These are phyloP conservation scores for Backusella australiensis DNA, from an alignment of 192 early-diverging fungal genomes.

Conservation along the genomic window DNA sequence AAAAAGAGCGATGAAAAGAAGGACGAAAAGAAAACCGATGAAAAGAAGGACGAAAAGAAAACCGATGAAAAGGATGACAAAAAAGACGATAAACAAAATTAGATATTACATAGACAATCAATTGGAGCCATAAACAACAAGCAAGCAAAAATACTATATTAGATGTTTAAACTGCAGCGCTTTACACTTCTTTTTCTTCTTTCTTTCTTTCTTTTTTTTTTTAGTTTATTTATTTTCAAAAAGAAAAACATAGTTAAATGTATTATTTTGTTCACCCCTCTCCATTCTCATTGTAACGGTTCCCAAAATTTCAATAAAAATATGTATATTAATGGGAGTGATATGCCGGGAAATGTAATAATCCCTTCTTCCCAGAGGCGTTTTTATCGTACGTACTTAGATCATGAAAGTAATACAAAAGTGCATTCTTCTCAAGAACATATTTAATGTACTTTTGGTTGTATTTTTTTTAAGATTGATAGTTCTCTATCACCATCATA, in stretches of 20 bases:
- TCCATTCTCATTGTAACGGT: neutral
- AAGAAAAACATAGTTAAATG: neutral
- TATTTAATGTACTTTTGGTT: neutral
- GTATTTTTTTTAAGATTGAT: neutral
- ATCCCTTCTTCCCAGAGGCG: neutral
- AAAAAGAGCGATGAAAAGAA: constrained; percentile 15
- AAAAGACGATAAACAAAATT: neutral
- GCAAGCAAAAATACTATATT: neutral
- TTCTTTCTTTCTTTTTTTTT: neutral
- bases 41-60: neutral
- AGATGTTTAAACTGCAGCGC: neutral
- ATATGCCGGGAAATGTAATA: neutral
- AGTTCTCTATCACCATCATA: neutral
- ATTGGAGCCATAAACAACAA: neutral
- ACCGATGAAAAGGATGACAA: neutral
- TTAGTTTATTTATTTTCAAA: neutral
- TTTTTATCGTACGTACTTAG: neutral
- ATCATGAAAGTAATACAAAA: neutral
- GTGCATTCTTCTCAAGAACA: neutral
- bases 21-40: neutral
- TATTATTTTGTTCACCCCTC: neutral
- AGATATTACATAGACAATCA: neutral
- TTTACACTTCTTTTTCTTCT: neutral
- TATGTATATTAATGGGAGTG: neutral
- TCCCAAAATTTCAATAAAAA: neutral